Evolutionary conservation across 2,329 filamentous ascomycete genomes (phyloP).

Genomic region (Colletotrichum ledebouriae): DNA sequence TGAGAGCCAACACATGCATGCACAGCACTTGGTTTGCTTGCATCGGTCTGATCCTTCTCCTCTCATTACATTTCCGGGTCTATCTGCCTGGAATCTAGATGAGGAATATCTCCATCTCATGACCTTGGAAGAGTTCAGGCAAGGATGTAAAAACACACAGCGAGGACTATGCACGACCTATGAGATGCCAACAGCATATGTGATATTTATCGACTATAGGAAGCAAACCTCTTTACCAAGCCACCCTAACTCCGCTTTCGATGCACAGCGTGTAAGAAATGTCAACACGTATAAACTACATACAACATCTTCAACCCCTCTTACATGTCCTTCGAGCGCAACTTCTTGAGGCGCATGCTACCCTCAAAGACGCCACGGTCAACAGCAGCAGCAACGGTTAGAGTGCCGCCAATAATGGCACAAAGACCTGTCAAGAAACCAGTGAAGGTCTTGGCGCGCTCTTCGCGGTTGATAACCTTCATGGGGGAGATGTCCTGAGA

Average conservation of each 20-base stretch:
- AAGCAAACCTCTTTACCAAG: conserved; percentile 33
- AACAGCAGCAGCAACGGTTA: conserved; percentile 94
- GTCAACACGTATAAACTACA: conserved; percentile 37
- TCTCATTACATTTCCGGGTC: too few species aligned
- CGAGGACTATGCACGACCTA: not conserved
- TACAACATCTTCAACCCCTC: conserved; percentile 23
- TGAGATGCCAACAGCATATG: not conserved
- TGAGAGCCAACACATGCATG: too few species aligned
- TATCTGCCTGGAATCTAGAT: too few species aligned
- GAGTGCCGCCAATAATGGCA: conserved; percentile 91
- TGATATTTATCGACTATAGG: conserved; percentile 32
- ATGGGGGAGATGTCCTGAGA: conserved; percentile 96
- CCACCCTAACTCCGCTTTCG: conserved; percentile 43
- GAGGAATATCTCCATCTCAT: too few species aligned
- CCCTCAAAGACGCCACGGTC: conserved; percentile 95
- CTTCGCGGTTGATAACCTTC: conserved; percentile 99
- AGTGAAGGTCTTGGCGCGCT: conserved; percentile 87
- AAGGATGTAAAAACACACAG: not conserved
- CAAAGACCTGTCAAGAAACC: conserved; percentile 95
- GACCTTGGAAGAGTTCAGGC: too few species aligned
- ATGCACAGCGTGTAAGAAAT: conserved; percentile 40
- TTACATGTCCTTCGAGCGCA: conserved; percentile 75
- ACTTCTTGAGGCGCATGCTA: conserved; percentile 85
- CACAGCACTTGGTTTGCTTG: too few species aligned
- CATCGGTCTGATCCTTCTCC: too few species aligned